phyloP scores from a whole-genome alignment of 108 stramenopile genomes.

The Epithemia pelagica region DNA sequence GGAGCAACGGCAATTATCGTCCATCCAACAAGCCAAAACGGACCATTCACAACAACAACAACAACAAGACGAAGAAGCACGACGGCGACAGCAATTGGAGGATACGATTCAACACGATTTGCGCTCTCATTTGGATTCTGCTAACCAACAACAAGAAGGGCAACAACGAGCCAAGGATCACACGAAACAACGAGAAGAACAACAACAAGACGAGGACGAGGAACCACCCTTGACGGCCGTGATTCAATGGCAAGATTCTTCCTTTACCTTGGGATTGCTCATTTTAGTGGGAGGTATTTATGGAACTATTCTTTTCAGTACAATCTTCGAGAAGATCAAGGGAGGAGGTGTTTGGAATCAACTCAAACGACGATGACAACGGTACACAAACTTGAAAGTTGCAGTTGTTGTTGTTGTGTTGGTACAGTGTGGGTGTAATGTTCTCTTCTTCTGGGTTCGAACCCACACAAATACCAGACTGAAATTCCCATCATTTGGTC shows the following conservation, averaged over 20 bases:
- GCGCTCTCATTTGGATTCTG: not conserved
- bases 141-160: not conserved
- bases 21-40: not conserved
- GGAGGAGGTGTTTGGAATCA: too few species aligned
- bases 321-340: too few species aligned
- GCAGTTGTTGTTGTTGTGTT: too few species aligned
- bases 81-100: not conserved
- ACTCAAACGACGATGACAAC: constrained; percentile 12
- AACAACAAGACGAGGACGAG: not conserved
- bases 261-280: not conserved
- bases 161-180: not conserved
- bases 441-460: too few species aligned
- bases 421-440: too few species aligned
- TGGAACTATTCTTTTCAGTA: not conserved
- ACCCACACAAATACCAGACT: too few species aligned
- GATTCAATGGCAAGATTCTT: not conserved
- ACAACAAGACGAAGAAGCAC: not conserved
- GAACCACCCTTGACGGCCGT: not conserved
- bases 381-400: too few species aligned
- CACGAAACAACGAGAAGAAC: not conserved
- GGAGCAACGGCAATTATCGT: too few species aligned
- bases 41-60: not conserved
- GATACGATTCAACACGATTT: not conserved
- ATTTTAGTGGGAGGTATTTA: not conserved
- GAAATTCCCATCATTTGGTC: too few species aligned